Evolutionary conservation across 345 rosid genomes (phyloP), one percentile per base, ranked within the genome.

Genomic region (Murraya paniculata): DNA sequence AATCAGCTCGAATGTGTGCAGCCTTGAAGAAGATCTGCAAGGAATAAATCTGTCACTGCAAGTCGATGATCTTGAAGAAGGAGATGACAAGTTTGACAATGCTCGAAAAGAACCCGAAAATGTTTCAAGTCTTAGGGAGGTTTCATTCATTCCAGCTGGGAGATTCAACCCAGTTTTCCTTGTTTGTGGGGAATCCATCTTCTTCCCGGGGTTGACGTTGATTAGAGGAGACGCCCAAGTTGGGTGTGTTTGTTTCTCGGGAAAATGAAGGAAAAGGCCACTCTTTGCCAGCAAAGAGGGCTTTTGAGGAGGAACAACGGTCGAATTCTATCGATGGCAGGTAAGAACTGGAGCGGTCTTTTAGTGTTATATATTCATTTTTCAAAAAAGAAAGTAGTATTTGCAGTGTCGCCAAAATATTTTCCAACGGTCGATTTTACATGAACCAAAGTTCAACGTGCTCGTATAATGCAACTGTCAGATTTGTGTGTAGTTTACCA

Each of bases 1-100:
- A 7, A 81, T 80, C 2, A 96, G 89, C 85, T 96, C 98, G 68
- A 92, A 96, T 22, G 97, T 86, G 85, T 94, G 93, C 36, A 96
- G 88, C 75, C 99, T 87, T 2, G 99, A 96, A 2, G 98, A 88
- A 28, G 99, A 96, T 92, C 98, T 88, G 82, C 99, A 94, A 0
- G 98, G 99, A 68, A 94, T 96, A 86, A 96, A 96, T 83, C 98
- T 82, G 71, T 96, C 99, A 75, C 99, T 91, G 77, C 97, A 92
- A 45, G 87, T 79, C 0, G 98, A 87, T 60, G 78, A 76, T 66
- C 64, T 82, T 25, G 87, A 70, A 56, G 93, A 92, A 0, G 98
- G 99, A 1, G 98, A 96, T 11, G 94, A 88, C 4, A 92, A 71
- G 79, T 88, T 90, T 8, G 98, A 89, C 35, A 91, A 88, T 33